These are phyloP conservation scores for Colletotrichum tamarilloi DNA, from an alignment of 2,329 filamentous ascomycete species.

Conservation along the genomic window DNA sequence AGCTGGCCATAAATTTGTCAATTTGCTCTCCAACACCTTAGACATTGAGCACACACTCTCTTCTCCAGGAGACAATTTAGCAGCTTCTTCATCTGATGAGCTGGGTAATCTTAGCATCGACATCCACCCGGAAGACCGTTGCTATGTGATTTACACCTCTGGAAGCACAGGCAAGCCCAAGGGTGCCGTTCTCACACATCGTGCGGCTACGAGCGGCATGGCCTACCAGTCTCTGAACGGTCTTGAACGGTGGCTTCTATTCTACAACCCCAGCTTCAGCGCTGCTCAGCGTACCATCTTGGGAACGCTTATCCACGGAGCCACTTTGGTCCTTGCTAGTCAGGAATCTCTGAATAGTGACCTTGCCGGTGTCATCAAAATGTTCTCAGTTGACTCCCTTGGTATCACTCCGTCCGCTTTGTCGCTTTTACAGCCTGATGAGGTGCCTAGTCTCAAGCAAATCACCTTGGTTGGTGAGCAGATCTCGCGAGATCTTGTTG, in stretches of 20 bases:
- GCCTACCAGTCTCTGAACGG: conserved; percentile 24
- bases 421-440: conserved; percentile 21
- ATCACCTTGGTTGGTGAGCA: conserved; percentile 39
- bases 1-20: background rate
- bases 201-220: conserved; percentile 29
- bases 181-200: conserved; percentile 39
- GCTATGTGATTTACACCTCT: conserved; percentile 42
- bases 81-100: background rate
- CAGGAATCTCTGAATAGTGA: conserved; percentile 38
- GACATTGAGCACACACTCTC: background rate
- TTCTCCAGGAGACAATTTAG: no score
- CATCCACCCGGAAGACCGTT: background rate
- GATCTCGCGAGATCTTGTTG: conserved; percentile 36
- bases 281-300: conserved; percentile 36
- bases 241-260: conserved; percentile 32
- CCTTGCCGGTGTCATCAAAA: conserved; percentile 37
- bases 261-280: conserved; percentile 39
- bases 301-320: conserved; percentile 37
- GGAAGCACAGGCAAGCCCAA: conserved; percentile 40
- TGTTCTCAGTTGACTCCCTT: conserved; percentile 33
- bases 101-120: background rate
- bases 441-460: conserved; percentile 24
- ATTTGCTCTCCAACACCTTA: background rate
- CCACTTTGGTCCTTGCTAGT: conserved; percentile 38
- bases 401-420: conserved; percentile 40